Evolutionary conservation across 179 eudicot genomes (phyloP), one percentile per base, ranked within the genome.

Genomic region (Camellia oleifera): DNA sequence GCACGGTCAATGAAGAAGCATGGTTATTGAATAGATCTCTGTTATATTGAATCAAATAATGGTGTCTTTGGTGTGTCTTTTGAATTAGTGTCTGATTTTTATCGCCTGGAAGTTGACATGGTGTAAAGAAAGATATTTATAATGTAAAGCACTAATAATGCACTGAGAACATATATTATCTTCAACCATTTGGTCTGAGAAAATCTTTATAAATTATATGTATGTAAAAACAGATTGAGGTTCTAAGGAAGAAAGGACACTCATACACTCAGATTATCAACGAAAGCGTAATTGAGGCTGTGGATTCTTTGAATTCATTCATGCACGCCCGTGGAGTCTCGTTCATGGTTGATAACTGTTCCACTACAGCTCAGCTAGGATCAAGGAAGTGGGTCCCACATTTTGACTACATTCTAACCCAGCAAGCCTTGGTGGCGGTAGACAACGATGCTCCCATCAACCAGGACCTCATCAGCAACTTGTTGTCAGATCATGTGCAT

Each of bases 381-480:
- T 92, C 99, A 66, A 92, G 99, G 84, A 94, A 96, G 81, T 96
- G 99, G 99, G 98, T 98, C 74, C 99, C 99, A 12, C 88, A 97
- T 17, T 96, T 96, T 9, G 98, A 94, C 70, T 96, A 96, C 85
- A 83, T 92, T 80, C 90, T 96, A 64, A 91, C 90, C 72, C 98
- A 96, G 86, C 99, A 96, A 75, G 98, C 99, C 17, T 79, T 94
- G 82, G 97, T 92, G 52, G 98, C 97, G 3, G 88, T 92, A 5
- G 97, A 96, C 85, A 89, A 75, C 11, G 85, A 83, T 60, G 75
- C 93, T 54, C 89, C 94, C 53, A 86, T 94, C 83, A 92, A 96
- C 85, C 88, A 62, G 80, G 98, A 96, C 76, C 87, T 96, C 80
- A 91, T 94, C 75, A 90, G 96, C 92, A 96, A 94, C 91, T 96